phyloP scores from a whole-genome alignment of 108 stramenopile genomes.

The Halocafeteria seosinensis region DNA sequence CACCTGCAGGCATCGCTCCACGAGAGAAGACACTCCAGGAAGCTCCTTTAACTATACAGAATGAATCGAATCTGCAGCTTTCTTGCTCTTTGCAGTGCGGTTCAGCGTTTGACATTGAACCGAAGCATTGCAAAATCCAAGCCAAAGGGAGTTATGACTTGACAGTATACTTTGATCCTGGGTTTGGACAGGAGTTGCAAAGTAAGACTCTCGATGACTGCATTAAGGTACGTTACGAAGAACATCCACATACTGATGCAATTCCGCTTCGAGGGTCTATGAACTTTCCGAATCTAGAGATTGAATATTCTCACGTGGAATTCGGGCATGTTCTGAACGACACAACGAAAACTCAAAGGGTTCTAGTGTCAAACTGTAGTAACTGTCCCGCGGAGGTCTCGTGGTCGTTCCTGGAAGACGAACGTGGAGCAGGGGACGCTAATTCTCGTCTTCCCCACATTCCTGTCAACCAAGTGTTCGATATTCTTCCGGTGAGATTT shows the following conservation, averaged over 20 bases:
- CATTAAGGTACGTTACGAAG: slow-evolving; percentile 21
- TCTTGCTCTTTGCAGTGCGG: slow-evolving; percentile 8
- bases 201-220: slow-evolving; percentile 22
- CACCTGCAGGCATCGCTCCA: background rate
- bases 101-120: slow-evolving; percentile 33
- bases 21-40: background rate
- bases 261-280: slow-evolving; percentile 27
- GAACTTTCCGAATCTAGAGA: slow-evolving; percentile 41
- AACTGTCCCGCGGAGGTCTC: slow-evolving; percentile 17
- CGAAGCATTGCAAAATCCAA: slow-evolving; percentile 25
- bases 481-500: slow-evolving; percentile 43
- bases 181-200: slow-evolving; percentile 28
- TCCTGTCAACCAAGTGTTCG: slow-evolving; percentile 34
- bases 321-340: slow-evolving; percentile 51
- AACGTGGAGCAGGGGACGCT: slow-evolving; percentile 1
- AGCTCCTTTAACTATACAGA: background rate
- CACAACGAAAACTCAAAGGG: slow-evolving; percentile 31
- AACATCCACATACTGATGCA: slow-evolving; percentile 34
- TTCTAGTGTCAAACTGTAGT: slow-evolving; percentile 33
- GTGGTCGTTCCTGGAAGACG: slow-evolving; percentile 45
- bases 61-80: background rate
- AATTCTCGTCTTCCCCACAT: slow-evolving; percentile 11
- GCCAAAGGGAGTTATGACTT: slow-evolving; percentile 19
- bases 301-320: slow-evolving; percentile 25
- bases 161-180: slow-evolving; percentile 35